Evolutionary conservation across 108 stramenopile species (phyloP).

Genomic region (Stephanodiscus triporus): DNA sequence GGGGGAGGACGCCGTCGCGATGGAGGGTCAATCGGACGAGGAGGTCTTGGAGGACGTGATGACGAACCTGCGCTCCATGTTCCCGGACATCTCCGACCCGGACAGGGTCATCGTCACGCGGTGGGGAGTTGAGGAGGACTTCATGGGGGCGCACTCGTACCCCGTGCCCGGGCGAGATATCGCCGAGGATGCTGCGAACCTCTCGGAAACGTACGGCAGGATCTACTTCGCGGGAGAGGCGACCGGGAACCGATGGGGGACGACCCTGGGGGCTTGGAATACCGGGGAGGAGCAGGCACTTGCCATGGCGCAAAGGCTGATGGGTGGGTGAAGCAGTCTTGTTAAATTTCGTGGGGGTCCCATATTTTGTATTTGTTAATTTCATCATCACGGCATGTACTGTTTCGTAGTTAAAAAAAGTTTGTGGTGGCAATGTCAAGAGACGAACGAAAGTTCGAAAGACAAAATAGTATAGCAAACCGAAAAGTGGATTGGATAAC

Average conservation of each 20-base stretch:
- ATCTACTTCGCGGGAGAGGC: slow-evolving; percentile 55
- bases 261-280: slow-evolving; percentile 37
- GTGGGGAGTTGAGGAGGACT: slow-evolving; percentile 45
- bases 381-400: not conserved
- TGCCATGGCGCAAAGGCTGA: slow-evolving; percentile 5
- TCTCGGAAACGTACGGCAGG: slow-evolving; percentile 1
- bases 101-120: slow-evolving; percentile 37
- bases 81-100: slow-evolving; percentile 42
- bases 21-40: slow-evolving; percentile 41
- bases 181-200: slow-evolving; percentile 3
- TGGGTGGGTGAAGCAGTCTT: not conserved
- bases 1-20: slow-evolving; percentile 27
- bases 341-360: not conserved
- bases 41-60: slow-evolving; percentile 40
- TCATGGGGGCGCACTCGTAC: slow-evolving; percentile 44
- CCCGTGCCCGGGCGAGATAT: slow-evolving; percentile 22
- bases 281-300: slow-evolving; percentile 31
- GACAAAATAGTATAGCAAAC: no score
- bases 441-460: no score
- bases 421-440: not conserved
- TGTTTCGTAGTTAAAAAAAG: not conserved
- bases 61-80: slow-evolving; percentile 37
- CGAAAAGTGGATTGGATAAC: no score
- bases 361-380: not conserved
- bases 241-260: slow-evolving; percentile 27